phyloP scores from a whole-genome alignment of 1,284 basidiomycete genomes.

The Chalciporus sp. region DNA sequence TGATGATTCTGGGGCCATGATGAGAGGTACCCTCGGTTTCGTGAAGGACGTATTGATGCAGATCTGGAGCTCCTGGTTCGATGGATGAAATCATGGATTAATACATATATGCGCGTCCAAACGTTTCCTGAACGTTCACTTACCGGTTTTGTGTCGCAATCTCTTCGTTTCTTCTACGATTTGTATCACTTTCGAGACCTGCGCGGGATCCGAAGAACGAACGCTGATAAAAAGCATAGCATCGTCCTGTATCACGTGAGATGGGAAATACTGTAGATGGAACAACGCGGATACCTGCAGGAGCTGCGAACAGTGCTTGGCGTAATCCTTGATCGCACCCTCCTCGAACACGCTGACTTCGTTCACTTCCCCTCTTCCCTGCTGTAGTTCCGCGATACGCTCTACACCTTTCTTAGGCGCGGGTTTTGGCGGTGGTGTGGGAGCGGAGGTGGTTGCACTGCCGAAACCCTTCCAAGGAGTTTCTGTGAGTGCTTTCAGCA shows the following conservation, averaged over 20 bases:
- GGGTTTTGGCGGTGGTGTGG: conserved; percentile 60
- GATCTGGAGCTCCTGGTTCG: conserved; percentile 56
- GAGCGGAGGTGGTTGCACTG: conserved; percentile 23
- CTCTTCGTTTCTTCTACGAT: conserved; percentile 81
- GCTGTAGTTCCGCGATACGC: conserved; percentile 68
- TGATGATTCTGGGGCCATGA: conserved; percentile 68
- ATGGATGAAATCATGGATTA: neutral
- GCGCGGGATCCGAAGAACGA: conserved; percentile 59
- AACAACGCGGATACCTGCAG: conserved; percentile 48
- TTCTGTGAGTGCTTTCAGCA: conserved; percentile 9
- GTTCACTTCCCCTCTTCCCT: conserved; percentile 65
- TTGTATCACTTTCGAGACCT: conserved; percentile 77
- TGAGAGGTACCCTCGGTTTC: conserved; percentile 46
- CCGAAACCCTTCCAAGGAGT: conserved; percentile 8
- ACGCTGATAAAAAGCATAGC: conserved; percentile 79
- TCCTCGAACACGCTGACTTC: conserved; percentile 73
- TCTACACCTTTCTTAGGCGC: conserved; percentile 64
- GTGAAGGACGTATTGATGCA: conserved; percentile 79
- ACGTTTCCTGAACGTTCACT: conserved; percentile 10
- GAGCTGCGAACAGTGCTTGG: conserved; percentile 63
- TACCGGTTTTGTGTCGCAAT: conserved; percentile 69
- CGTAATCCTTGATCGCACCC: conserved; percentile 66
- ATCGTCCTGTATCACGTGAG: conserved; percentile 55
- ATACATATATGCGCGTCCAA: neutral
- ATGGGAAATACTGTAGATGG: neutral